Evolutionary conservation across 2,329 filamentous ascomycete genomes (phyloP).

Genomic region (Diaporthe citriasiana): DNA sequence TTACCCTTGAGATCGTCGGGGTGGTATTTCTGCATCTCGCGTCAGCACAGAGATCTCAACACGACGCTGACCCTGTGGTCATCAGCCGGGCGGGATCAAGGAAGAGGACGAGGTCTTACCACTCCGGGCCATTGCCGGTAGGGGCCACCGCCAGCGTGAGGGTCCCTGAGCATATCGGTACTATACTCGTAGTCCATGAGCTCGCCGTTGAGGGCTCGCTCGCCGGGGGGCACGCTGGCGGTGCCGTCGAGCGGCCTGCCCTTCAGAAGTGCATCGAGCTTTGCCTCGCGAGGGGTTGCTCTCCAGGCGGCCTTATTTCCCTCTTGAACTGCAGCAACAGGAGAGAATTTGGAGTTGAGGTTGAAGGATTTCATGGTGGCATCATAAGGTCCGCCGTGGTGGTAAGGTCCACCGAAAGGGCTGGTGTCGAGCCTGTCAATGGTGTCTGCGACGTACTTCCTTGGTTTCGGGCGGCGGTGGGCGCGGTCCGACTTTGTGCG

Average conservation of each 20-base stretch:
- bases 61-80: background rate
- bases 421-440: conserved; percentile 84
- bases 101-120: conserved; percentile 68
- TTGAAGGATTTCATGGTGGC: conserved; percentile 84
- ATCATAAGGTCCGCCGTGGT: conserved; percentile 93
- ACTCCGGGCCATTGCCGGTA: conserved; percentile 83
- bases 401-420: conserved; percentile 75
- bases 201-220: conserved; percentile 76
- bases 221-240: conserved; percentile 81
- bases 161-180: conserved; percentile 85
- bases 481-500: conserved; percentile 66
- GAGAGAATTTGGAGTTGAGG: conserved; percentile 71
- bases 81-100: background rate
- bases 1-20: conserved; percentile 87
- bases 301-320: conserved; percentile 83
- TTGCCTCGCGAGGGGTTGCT: conserved; percentile 84
- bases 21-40: conserved; percentile 69
- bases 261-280: conserved; percentile 78
- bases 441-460: conserved; percentile 68
- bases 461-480: conserved; percentile 64
- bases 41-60: background rate
- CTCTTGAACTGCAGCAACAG: conserved; percentile 80
- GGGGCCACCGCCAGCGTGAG: conserved; percentile 75
- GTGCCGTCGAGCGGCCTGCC: conserved; percentile 88
- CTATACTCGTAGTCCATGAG: conserved; percentile 86